phyloP scores from a whole-genome alignment of 2,329 filamentous ascomycete species.

The Neofusicoccum parvum region DNA sequence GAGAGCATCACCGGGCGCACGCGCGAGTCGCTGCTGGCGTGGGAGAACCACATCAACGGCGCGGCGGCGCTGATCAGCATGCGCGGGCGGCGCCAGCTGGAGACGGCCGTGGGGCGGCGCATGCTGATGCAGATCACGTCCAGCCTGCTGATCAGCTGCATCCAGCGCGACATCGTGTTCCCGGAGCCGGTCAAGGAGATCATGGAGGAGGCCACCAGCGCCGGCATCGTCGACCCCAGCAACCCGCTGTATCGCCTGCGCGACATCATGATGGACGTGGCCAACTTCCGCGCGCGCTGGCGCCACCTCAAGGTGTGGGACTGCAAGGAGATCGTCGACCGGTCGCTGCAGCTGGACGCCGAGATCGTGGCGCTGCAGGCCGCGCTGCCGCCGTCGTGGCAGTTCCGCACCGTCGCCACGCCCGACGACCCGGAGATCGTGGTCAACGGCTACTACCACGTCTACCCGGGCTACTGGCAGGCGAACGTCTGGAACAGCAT shows the following conservation, averaged over 20 bases:
- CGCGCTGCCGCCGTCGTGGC: background rate
- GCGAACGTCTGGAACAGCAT: slow-evolving; percentile 37
- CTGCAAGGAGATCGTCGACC: background rate
- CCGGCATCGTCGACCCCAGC: background rate
- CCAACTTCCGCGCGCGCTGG: slow-evolving; percentile 12
- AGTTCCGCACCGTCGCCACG: background rate
- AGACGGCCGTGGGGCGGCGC: slow-evolving; percentile 26
- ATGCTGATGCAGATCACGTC: slow-evolving; percentile 37
- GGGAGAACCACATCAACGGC: slow-evolving; percentile 37
- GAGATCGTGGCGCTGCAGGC: background rate
- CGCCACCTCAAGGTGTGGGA: background rate
- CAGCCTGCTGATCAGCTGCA: slow-evolving; percentile 25
- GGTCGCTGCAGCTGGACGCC: background rate
- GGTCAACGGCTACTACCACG: slow-evolving; percentile 30
- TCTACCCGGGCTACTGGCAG: slow-evolving; percentile 36
- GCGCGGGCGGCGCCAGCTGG: slow-evolving; percentile 33
- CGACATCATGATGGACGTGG: slow-evolving; percentile 6
- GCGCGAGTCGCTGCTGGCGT: slow-evolving; percentile 32
- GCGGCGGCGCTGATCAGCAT: slow-evolving; percentile 35
- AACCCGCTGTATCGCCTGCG: slow-evolving; percentile 12
- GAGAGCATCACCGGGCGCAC: slow-evolving; percentile 35
- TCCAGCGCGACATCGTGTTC: slow-evolving; percentile 11
- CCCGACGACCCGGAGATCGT: slow-evolving; percentile 24
- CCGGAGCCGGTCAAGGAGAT: background rate
- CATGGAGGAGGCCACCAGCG: background rate